phyloP scores from a whole-genome alignment of 805 yeast genomes.

The Priceomyces haplophilus region DNA sequence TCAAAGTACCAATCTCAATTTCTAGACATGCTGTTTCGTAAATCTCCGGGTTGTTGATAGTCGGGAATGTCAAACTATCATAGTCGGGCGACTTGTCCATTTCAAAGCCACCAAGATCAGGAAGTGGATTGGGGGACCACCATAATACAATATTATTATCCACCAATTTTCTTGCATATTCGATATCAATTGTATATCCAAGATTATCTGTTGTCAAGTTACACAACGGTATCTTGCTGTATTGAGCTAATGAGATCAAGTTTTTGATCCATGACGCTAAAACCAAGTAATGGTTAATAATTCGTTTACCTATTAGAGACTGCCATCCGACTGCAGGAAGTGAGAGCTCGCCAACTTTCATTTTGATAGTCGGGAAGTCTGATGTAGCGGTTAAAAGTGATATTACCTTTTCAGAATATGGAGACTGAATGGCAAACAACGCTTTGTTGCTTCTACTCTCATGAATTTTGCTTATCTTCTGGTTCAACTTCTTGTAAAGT shows the following conservation, averaged over 20 bases:
- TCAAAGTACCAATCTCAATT: slow-evolving; percentile 70
- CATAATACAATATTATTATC: slow-evolving; percentile 72
- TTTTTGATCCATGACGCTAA: slow-evolving; percentile 71
- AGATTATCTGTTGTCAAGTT: slow-evolving; percentile 76
- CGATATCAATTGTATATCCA: slow-evolving; percentile 77
- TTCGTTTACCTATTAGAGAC: slow-evolving; percentile 55
- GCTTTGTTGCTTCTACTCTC: slow-evolving; percentile 62
- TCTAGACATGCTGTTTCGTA: slow-evolving; percentile 79
- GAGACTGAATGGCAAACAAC: slow-evolving; percentile 72
- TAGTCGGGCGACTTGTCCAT: slow-evolving; percentile 57
- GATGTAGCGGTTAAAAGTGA: slow-evolving; percentile 44
- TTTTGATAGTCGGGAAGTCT: slow-evolving; percentile 61
- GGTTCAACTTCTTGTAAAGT: slow-evolving; percentile 57
- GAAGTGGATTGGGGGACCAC: slow-evolving; percentile 85
- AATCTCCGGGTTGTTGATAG: slow-evolving; percentile 71
- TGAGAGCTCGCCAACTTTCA: slow-evolving; percentile 55
- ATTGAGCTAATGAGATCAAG: slow-evolving; percentile 61
- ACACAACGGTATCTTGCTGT: slow-evolving; percentile 82
- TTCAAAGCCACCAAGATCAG: slow-evolving; percentile 84
- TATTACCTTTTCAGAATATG: slow-evolving; percentile 47
- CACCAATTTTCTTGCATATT: slow-evolving; percentile 74
- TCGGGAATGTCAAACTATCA: slow-evolving; percentile 61
- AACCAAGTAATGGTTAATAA: slow-evolving; percentile 68
- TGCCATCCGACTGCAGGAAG: slow-evolving; percentile 86
- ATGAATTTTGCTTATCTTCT: slow-evolving; percentile 50